Conservation (phyloP, 2,329 filamentous ascomycete genomes). For the Fusarium scirpi region DNA sequence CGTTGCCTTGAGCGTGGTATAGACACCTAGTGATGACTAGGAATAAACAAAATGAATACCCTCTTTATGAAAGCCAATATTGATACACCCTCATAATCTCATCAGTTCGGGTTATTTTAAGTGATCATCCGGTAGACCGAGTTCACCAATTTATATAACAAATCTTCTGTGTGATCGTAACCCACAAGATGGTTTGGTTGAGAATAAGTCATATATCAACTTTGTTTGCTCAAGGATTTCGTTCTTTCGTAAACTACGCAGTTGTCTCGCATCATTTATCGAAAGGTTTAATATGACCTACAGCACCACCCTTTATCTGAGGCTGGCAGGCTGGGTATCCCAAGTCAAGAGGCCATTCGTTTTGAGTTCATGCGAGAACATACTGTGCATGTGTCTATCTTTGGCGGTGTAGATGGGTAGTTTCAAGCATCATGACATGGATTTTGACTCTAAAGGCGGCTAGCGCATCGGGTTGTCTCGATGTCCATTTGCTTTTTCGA, state of each 20-base stretch:
- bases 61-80: neutral
- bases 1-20: neutral
- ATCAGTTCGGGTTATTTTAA: neutral
- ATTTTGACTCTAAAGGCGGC: conserved; percentile 10
- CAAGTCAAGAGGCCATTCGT: conserved; percentile 2
- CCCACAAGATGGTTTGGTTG: neutral
- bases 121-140: neutral
- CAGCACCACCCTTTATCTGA: neutral
- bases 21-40: neutral
- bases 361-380: conserved; percentile 22
- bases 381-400: conserved; percentile 19
- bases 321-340: neutral
- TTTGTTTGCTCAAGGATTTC: neutral
- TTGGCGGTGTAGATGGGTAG: conserved; percentile 40
- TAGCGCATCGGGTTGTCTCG: conserved; percentile 13
- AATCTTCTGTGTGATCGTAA: neutral
- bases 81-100: neutral
- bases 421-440: conserved; percentile 22
- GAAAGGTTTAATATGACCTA: neutral
- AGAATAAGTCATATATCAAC: neutral
- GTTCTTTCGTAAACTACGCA: neutral
- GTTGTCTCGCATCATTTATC: neutral
- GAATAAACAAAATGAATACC: neutral
- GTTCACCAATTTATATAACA: neutral
- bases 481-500: conserved; percentile 36